Conservation (phyloP, 805 yeast genomes). For the Hanseniaspora mollemarum region DNA sequence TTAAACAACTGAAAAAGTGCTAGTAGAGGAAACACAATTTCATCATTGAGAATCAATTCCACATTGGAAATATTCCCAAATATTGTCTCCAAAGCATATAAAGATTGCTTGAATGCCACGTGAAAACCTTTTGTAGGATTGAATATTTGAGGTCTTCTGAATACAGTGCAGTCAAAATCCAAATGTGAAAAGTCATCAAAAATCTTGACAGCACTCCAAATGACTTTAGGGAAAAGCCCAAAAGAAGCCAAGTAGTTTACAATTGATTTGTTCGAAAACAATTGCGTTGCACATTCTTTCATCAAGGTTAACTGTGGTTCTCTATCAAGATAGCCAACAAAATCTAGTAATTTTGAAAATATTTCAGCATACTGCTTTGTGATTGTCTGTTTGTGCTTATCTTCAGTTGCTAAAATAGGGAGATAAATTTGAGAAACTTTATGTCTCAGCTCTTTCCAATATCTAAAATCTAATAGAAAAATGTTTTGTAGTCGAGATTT, state of each 20-base stretch:
- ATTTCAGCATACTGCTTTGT: conserved; percentile 45
- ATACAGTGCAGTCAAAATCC: conserved; percentile 30
- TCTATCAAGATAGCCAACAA: conserved; percentile 54
- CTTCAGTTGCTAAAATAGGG: conserved; percentile 45
- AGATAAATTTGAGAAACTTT: conserved; percentile 39
- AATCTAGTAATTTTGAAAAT: conserved; percentile 40
- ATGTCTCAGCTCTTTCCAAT: conserved; percentile 42
- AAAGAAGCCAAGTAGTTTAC: conserved; percentile 22
- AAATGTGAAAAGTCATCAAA: conserved; percentile 35
- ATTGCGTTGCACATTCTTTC: conserved; percentile 65
- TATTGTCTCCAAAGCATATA: conserved; percentile 30
- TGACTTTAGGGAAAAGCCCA: conserved; percentile 22
- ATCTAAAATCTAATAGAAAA: conserved; percentile 48
- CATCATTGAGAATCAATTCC: conserved; percentile 28
- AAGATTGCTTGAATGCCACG: conserved; percentile 29
- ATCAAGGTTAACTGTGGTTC: conserved; percentile 78
- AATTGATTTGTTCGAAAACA: conserved; percentile 51
- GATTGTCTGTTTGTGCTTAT: conserved; percentile 37
- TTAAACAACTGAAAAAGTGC: conserved; percentile 45
- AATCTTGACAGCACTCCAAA: conserved; percentile 38
- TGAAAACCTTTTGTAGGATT: conserved; percentile 30
- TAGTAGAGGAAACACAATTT: conserved; percentile 34
- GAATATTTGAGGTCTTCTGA: conserved; percentile 29
- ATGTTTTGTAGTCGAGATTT: conserved; percentile 48
- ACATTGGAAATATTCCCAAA: conserved; percentile 29